Evolutionary conservation across 2,329 filamentous ascomycete genomes (phyloP), one percentile per base, ranked within the genome.

Genomic region (Claviceps pazoutovae): DNA sequence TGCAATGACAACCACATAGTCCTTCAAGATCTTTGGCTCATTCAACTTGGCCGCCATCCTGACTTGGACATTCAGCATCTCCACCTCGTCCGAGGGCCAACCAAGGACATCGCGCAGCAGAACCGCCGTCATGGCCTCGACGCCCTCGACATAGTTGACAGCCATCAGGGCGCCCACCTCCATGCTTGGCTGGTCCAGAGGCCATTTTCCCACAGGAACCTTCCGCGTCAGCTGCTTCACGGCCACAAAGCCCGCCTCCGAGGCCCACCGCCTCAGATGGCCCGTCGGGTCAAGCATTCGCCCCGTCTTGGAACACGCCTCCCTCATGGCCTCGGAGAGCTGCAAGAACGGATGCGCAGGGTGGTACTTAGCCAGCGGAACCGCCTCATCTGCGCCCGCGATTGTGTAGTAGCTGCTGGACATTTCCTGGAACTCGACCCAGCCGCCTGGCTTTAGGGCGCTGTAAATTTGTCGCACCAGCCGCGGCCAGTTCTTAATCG

Each of bases 401-500:
- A 30, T 30, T 4, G 30, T 30, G 9, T n/a, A 16, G 2, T 68
- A 59, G 14, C 59, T 60, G 19, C 63, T 65, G 48, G 66, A 64
- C 19, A 69, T 61, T 48, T 74, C 72, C 7, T 71, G 68, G 30
- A 72, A 64, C 55, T 75, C 72, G 19, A 75, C 60, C 67, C 71
- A 74, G 19, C 71, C 72, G 34, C 73, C 73, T 0, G 73, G 72
- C 23, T 65, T 68, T 1, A 76, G 61, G 55, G 72, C 67, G 14
- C 48, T 53, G 49, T 62, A 60, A 1, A 57, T 57, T 38, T 63
- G 60, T 3, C 52, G 52, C 0, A 63, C n/a, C 0, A 64, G 51
- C 6, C 56, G 49, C 0, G 62, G 57, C 61, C 61, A 64, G 51
- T 66, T 58, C 37, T 60, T 62, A 51, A 70, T 63, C 11, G 64